Evolutionary conservation across 257 asterid species (phyloP), one percentile per base, ranked within the genome.

Genomic region (Scutellaria baicalensis): DNA sequence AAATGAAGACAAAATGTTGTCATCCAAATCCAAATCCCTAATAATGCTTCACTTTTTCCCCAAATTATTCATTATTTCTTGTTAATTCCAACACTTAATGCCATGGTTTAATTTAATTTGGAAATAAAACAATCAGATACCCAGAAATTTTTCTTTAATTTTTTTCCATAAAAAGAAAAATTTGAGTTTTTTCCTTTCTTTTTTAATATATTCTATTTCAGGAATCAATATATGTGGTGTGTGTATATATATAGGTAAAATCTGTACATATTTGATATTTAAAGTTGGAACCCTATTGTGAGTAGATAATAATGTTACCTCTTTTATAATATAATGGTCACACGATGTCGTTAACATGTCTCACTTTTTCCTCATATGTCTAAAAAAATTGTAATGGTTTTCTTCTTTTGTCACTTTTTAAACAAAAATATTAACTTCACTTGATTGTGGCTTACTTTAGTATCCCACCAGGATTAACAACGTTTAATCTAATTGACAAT

Each of bases 1-100:
- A 67, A 66, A 38, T 81, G 83, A 66, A 71, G 68, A 35, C 75
- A 68, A 45, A 68, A 75, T 81, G 86, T 81, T 78, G 83, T 75
- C 83, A 81, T 81, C 55, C 70, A 42, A 75, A 43, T 35, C 49
- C 62, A 31, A 31, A 16, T 13, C 31, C 21, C 64, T 36, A 9
- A 10, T 23, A 55, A 27, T 33, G 6, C 2, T 35, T 49, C 17
- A 6, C 9, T 17, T 6, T 39, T 6, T 39, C 10, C 33, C 33
- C 11, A 14, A 23, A 27, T 12, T 18, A 20, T 52, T 8, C 3
- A 8, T 18, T 18, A 51, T 51, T 18, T 51, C 16, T 16, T n/a
- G 20, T 47, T 7, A n/a, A n/a, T n/a, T n/a, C 1, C 50, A 10
- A 44, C 16, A 13, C 12, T 10, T 16, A 44, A 11, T 44, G 50